These are phyloP conservation scores for Alliaria petiolata DNA, from an alignment of 345 rosid species.

Conservation along the genomic window DNA sequence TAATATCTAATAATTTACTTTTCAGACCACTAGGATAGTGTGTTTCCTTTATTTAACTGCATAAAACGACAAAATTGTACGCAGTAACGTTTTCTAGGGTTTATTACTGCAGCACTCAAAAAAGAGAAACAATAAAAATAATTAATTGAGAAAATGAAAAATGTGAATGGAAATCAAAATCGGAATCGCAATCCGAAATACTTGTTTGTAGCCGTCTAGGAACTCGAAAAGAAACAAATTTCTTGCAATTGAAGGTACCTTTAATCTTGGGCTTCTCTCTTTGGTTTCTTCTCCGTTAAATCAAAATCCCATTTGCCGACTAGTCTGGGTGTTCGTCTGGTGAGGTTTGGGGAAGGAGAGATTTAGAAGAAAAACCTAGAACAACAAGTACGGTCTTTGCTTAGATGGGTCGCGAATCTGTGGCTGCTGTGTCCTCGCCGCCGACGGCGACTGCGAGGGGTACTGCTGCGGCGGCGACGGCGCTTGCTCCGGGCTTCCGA, in stretches of 20 bases:
- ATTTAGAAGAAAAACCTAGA: conserved; percentile 16
- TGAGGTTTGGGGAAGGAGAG: not conserved
- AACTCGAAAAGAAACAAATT: conserved; percentile 41
- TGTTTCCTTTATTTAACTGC: conserved; percentile 17
- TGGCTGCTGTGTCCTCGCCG: conserved; percentile 17
- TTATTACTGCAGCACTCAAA: conserved; percentile 21
- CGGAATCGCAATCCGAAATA: conserved; percentile 9
- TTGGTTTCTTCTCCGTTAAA: conserved; percentile 52
- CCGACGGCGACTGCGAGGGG: conserved; percentile 18
- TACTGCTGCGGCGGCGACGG: conserved; percentile 36
- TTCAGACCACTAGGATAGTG: conserved; percentile 7
- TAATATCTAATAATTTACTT: too few relatives aligned
- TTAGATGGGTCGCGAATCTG: conserved; percentile 37
- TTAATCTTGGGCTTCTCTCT: not conserved
- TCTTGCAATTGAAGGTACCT: conserved; percentile 81
- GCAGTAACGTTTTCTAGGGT: conserved; percentile 25
- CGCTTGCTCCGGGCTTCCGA: conserved; percentile 91
- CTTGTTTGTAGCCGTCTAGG: conserved; percentile 21
- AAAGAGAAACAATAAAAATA: not conserved
- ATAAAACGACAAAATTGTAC: conserved; percentile 22
- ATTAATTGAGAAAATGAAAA: not conserved
- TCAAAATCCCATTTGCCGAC: conserved; percentile 29
- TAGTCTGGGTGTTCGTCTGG: not conserved
- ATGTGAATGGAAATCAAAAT: conserved; percentile 1
- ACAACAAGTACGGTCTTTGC: conserved; percentile 8